Evolutionary conservation across 208 protist species (phyloP).

Genomic region (Wallacemonas collosoma): DNA sequence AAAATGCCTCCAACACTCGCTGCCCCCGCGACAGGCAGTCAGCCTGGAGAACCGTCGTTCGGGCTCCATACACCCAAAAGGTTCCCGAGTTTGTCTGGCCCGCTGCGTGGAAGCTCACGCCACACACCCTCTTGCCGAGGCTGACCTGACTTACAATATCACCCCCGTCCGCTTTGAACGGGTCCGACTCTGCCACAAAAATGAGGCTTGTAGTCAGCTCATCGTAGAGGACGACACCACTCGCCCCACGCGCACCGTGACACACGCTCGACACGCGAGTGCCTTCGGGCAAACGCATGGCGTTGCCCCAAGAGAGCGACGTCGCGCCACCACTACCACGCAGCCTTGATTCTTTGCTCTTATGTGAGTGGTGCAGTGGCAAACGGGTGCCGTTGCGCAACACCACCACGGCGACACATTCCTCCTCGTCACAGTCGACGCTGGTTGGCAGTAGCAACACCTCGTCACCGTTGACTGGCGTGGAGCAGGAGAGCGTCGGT

Average conservation of each 20-base stretch:
- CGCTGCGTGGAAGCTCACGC: conserved; percentile 34
- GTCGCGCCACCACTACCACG: background rate
- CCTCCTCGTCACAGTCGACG: conserved; percentile 4
- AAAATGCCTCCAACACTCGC: conserved; percentile 39
- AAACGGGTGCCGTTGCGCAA: conserved; percentile 40
- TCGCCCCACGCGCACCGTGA: conserved; percentile 8
- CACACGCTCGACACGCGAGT: conserved; percentile 3
- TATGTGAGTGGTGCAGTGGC: conserved; percentile 29
- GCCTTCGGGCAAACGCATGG: conserved; percentile 7
- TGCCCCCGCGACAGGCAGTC: conserved; percentile 37
- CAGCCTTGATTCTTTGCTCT: background rate
- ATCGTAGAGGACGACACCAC: conserved; percentile 49
- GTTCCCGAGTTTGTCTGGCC: conserved; percentile 28
- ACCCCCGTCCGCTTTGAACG: conserved; percentile 38
- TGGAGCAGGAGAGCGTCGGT: conserved; percentile 13
- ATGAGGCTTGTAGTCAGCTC: conserved; percentile 37
- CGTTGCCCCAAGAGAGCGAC: conserved; percentile 17
- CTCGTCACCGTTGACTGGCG: conserved; percentile 8
- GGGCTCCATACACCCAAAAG: conserved; percentile 58
- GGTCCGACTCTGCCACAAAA: conserved; percentile 37
- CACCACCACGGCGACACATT: conserved; percentile 38
- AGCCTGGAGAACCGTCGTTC: conserved; percentile 40
- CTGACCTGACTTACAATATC: conserved; percentile 49
- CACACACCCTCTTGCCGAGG: conserved; percentile 34
- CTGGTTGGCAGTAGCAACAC: conserved; percentile 20